Evolutionary conservation across 2,329 filamentous ascomycete species (phyloP).

Genomic region (Exophiala dermatitidis): DNA sequence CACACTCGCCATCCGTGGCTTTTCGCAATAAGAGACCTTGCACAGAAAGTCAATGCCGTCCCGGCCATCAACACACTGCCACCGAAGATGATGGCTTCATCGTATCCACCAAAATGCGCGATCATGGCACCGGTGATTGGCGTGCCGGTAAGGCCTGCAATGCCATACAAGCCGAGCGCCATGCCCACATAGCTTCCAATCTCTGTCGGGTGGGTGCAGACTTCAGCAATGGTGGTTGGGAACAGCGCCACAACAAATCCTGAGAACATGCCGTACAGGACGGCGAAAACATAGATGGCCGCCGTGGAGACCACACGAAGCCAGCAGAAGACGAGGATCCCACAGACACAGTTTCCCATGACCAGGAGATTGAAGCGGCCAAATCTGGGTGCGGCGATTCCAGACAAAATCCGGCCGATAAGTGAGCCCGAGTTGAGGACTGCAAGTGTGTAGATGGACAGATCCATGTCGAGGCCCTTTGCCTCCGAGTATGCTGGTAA

Average conservation of each 20-base stretch:
- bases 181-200: slow-evolving; percentile 58
- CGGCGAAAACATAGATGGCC: slow-evolving; percentile 56
- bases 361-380: slow-evolving; percentile 31
- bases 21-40: slow-evolving; percentile 4
- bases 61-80: slow-evolving; percentile 5
- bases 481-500: slow-evolving; percentile 66
- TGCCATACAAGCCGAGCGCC: slow-evolving; percentile 42
- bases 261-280: slow-evolving; percentile 60
- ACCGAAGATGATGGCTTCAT: slow-evolving; percentile 7
- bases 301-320: slow-evolving; percentile 46
- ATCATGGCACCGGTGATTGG: slow-evolving; percentile 46
- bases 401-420: slow-evolving; percentile 32
- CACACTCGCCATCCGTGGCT: slow-evolving; percentile 6
- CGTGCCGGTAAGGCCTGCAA: slow-evolving; percentile 42
- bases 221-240: slow-evolving; percentile 55
- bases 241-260: slow-evolving; percentile 58
- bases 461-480: slow-evolving; percentile 31
- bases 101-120: slow-evolving; percentile 14
- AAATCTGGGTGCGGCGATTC: slow-evolving; percentile 31
- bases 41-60: not conserved
- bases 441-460: slow-evolving; percentile 26
- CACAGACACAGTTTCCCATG: slow-evolving; percentile 24
- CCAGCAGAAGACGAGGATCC: slow-evolving; percentile 39
- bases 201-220: slow-evolving; percentile 57
- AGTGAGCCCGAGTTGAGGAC: slow-evolving; percentile 33